Base-by-base conservation (phyloP, 805 yeast genomes). In the Saturnispora hagleri region DNA sequence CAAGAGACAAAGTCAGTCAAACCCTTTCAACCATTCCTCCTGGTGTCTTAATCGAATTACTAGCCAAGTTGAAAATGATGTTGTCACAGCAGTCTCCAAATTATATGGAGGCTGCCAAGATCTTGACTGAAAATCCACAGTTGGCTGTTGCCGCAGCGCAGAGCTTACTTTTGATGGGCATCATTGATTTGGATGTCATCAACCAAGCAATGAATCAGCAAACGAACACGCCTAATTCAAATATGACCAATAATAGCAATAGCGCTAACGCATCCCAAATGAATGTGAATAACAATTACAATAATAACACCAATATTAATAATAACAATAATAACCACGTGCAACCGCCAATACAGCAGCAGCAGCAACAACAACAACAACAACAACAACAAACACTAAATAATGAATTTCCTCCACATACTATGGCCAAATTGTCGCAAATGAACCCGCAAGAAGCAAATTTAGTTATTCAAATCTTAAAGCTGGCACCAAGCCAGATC, bases 121-220 rank as follows among this genome's bases (percentile, higher is more conserved):
- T 84, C 52, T 71, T 80, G 58, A 72, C 71, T 51, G 68, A 77
- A 58, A 68, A 80, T 56, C 81, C 82, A 17, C 67, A 80, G 46
- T 68, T 85, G 42, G 84, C 89, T 3, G 69, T 80, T 2, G 75
- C 86, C 1, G 82, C 87, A 1, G 80, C 90, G 0, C 93, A 86
- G 62, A 86, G 89, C 2, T 69, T 86, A 55, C 67, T 86, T 18
- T 71, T 84, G 46, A 85, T 86, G 90, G 95, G 93, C 0, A 73
- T 86, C 43, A 79, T 86, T 22, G 86, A 84, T 62, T 72, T 75
- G 38, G 81, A 79, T 44, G 84, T 82, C n/a, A 79, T 85, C n/a
- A 73, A 74, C 35, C 78, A 80, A 54, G 79, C 86, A 15, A 60
- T 63, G 66, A 34, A 56, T 64, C 73, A 22, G 57, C 60, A 24